phyloP scores from a whole-genome alignment of 2,329 filamentous ascomycete species.

The Orbilia brochopaga region DNA sequence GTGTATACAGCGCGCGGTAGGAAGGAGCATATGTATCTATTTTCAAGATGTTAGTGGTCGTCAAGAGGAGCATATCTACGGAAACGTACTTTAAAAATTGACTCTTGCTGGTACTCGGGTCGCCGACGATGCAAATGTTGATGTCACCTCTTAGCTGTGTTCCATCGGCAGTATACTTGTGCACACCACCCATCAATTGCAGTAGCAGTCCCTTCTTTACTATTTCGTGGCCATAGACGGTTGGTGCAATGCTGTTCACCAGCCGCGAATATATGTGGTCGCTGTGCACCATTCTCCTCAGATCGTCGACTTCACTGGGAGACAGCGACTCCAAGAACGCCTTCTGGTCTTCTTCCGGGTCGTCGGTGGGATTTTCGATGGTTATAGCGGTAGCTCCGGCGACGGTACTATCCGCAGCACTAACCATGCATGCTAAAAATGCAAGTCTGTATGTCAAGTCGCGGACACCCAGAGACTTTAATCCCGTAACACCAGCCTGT shows the following conservation, averaged over 20 bases:
- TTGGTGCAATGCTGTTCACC: constrained; percentile 92
- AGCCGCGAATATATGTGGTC: constrained; percentile 93
- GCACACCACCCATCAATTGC: constrained; percentile 93
- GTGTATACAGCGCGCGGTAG: constrained; percentile 97
- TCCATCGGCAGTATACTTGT: constrained; percentile 87
- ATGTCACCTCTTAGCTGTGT: constrained; percentile 97
- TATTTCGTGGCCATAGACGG: constrained; percentile 95
- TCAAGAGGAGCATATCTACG: background rate
- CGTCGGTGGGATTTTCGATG: constrained; percentile 45
- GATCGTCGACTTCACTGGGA: constrained; percentile 83
- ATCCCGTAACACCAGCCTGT: constrained; percentile 75
- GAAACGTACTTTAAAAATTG: constrained; percentile 79
- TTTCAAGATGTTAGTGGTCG: constrained; percentile 64
- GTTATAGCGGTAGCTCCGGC: constrained; percentile 86
- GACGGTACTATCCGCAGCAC: constrained; percentile 76
- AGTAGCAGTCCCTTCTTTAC: constrained; percentile 96
- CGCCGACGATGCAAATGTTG: constrained; percentile 97
- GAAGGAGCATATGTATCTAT: constrained; percentile 86
- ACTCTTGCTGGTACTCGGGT: constrained; percentile 95
- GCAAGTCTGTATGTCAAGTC: constrained; percentile 94
- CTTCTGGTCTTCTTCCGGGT: constrained; percentile 66
- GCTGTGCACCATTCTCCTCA: constrained; percentile 90
- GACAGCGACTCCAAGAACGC: constrained; percentile 86
- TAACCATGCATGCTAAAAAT: constrained; percentile 97
- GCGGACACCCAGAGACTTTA: constrained; percentile 90